Conservation (phyloP, 176 grass and related monocot genomes). For the Carex kokanica region DNA sequence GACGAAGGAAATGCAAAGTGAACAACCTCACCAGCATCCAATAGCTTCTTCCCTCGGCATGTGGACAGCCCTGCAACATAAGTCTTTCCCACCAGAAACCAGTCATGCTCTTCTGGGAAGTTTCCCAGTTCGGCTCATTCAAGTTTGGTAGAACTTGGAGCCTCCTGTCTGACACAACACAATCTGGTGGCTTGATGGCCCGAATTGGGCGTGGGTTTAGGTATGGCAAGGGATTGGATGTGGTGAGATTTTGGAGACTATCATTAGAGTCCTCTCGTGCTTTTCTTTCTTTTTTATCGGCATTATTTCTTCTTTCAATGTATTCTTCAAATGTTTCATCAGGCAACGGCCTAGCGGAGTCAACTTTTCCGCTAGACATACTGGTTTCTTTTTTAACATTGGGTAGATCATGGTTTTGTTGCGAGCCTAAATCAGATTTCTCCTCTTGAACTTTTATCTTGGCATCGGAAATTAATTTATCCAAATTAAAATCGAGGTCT, state of each 20-base stretch:
- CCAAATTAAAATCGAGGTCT: neutral
- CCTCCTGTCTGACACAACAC: conserved; percentile 14
- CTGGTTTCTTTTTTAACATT: neutral
- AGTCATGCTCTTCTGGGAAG: conserved; percentile 59
- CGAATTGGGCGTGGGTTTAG: conserved; percentile 72
- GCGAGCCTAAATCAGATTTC: conserved; percentile 14
- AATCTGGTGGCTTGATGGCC: conserved; percentile 33
- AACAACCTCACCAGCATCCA: conserved; percentile 69
- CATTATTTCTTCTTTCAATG: neutral
- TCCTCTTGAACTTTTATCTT: conserved; percentile 11
- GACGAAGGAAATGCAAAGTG: conserved; percentile 67
- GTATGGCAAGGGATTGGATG: conserved; percentile 45
- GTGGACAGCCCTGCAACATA: conserved; percentile 73
- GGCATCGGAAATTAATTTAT: neutral
- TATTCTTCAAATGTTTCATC: neutral
- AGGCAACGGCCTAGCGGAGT: neutral
- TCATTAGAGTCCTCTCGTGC: neutral
- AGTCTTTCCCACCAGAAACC: conserved; percentile 64
- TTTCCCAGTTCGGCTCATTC: conserved; percentile 56
- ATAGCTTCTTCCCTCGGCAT: conserved; percentile 43
- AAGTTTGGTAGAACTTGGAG: conserved; percentile 44
- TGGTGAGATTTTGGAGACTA: conserved; percentile 27
- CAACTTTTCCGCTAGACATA: neutral
- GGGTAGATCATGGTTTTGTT: neutral
- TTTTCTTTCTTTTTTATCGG: neutral